Percentiles rank a stretch among this genome's conserved stretches.
Evolutionary conservation across 2,329 filamentous ascomycete species (phyloP).

Genomic region (Magnaporthales sp.): DNA sequence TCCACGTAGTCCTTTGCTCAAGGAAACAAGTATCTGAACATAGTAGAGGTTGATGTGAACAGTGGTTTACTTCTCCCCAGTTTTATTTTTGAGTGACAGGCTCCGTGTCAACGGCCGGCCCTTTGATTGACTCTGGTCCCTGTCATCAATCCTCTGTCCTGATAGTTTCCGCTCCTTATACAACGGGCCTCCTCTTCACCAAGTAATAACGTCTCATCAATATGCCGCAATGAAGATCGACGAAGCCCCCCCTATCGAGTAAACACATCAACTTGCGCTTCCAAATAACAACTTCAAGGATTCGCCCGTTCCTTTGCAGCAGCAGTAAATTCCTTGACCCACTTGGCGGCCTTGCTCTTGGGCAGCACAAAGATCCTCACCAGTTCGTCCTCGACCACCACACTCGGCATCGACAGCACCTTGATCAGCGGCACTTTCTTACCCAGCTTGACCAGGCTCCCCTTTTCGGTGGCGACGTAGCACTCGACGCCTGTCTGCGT

Average conservation of each 20-base stretch:
- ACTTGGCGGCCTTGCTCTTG: constrained; percentile 50
- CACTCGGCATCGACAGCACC: constrained; percentile 60
- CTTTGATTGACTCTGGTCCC: too few relatives aligned
- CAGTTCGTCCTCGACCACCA: constrained; percentile 82
- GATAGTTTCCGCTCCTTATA: not conserved
- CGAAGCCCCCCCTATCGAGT: too few relatives aligned
- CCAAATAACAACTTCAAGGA: not conserved
- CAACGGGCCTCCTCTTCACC: not conserved
- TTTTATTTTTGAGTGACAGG: not conserved
- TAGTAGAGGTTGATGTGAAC: not conserved
- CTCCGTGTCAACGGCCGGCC: not conserved
- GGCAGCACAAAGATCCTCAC: constrained; percentile 79
- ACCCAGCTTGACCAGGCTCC: constrained; percentile 81
- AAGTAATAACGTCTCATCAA: not conserved
- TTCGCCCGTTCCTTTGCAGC: not conserved
- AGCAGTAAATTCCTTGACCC: constrained; percentile 68
- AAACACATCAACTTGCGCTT: not conserved
- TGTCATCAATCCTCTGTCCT: not conserved
- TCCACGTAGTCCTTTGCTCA: not conserved
- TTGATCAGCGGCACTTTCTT: constrained; percentile 73
- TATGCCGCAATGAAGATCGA: not conserved
- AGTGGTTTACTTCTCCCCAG: not conserved
- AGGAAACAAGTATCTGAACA: not conserved
- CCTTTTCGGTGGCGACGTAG: constrained; percentile 74
- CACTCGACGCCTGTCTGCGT: constrained; percentile 62